Base-by-base conservation (phyloP, 345 rosid species). In the Brassica nigra region DNA sequence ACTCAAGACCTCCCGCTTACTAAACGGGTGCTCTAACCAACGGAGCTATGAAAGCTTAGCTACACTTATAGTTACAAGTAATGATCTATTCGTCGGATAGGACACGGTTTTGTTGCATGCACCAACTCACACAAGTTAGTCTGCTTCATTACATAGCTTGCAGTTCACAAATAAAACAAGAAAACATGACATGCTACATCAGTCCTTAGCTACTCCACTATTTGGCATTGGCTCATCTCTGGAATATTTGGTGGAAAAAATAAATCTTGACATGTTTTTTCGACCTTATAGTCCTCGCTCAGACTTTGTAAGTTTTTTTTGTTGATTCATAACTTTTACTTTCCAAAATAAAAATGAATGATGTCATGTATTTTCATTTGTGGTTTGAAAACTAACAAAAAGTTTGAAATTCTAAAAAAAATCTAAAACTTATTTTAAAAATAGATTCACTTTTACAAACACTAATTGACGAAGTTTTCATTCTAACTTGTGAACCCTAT, bases 1-100 rank as follows among this genome's bases (percentile, higher is more conserved):
- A 90, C 97, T 92, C 93, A 90, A 88, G 94, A 95, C 96, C 93
- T 91, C 90, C 92, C 89, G 90, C 94, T 90, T 91, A 95, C 92
- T 88, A 91, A 90, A 87, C 93, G 86, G 90, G 93, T 88, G 96
- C 90, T 89, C 94, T 90, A 90, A 93, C 90, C 94, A 89, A 85
- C 98, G 88, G 96, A 92, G 92, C 99, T 90, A 95, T 77, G 84
- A 85, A 82, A 83, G 87, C 83, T 58, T 3, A 29, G 4, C 5
- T 6, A 1, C 1, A 3, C 3, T 3, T 44, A 11, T 9, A 18
- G 42, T 39, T 2, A 39, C 12, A 39, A 8, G 47, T 39, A 39
- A 12, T 0, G 9, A 8, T 31, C 1, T 8, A 0, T 8, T 39
- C 12, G 47, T 39, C 10, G 11, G 47, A 37, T 37, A 37, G 2